These are phyloP conservation scores for Bruguiera gymnorhiza DNA, from an alignment of 345 rosid genomes.

Conservation along the genomic window DNA sequence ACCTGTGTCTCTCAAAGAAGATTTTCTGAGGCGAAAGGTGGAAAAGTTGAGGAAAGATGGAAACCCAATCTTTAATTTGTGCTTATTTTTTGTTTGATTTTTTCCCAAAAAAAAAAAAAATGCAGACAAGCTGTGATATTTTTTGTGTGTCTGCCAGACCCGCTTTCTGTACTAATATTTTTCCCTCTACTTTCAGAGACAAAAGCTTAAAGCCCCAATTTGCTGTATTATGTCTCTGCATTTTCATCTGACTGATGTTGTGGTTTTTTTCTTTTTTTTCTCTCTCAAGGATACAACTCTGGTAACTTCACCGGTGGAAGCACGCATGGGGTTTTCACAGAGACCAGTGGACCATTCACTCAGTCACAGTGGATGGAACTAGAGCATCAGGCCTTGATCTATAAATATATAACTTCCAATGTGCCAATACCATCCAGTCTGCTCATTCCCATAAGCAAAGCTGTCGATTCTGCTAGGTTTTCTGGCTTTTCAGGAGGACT, in stretches of 20 bases:
- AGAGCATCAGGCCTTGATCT: slow-evolving; percentile 94
- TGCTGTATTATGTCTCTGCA: not conserved
- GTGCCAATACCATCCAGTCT: slow-evolving; percentile 74
- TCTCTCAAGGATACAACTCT: slow-evolving; percentile 11
- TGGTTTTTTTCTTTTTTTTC: not conserved
- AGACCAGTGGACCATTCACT: slow-evolving; percentile 55
- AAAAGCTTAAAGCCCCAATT: not conserved
- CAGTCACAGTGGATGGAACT: slow-evolving; percentile 89
- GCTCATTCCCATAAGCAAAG: slow-evolving; percentile 72
- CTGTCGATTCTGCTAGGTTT: slow-evolving; percentile 53
- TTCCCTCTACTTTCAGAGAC: slow-evolving; percentile 5
- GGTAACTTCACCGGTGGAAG: slow-evolving; percentile 36
- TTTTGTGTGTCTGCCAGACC: not conserved
- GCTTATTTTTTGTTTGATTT: no score
- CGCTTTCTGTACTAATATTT: slow-evolving; percentile 3
- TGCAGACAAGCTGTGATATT: not conserved
- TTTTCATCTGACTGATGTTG: not conserved
- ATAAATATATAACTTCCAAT: slow-evolving; percentile 70
- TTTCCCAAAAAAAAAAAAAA: not conserved
- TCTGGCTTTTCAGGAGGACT: slow-evolving; percentile 40
- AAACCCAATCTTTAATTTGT: no score
- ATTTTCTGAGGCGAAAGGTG: no score
- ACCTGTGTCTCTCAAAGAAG: not conserved
- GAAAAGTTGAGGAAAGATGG: no score
- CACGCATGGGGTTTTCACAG: slow-evolving; percentile 41